Percentiles rank a stretch among this genome's conserved stretches.
Conservation (phyloP, 2,329 filamentous ascomycete genomes). For the Periconia macrospinosa region DNA sequence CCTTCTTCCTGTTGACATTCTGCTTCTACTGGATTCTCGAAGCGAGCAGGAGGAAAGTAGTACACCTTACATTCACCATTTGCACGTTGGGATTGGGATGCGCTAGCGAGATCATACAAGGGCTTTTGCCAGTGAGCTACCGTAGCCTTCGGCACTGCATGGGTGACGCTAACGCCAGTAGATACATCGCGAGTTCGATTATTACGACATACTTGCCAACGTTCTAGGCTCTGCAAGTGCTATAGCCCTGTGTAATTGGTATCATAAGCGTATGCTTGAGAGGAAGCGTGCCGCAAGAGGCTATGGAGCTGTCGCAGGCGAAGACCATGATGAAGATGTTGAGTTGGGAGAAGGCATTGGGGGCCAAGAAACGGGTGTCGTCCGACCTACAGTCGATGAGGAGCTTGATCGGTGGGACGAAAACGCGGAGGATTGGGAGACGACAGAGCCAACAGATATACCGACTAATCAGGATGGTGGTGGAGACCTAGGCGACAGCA, state of each 20-base stretch:
- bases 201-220: slow-evolving; percentile 87
- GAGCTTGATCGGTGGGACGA: slow-evolving; percentile 95
- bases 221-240: slow-evolving; percentile 74
- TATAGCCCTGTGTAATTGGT: slow-evolving; percentile 79
- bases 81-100: slow-evolving; percentile 74
- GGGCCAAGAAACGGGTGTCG: slow-evolving; percentile 67
- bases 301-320: slow-evolving; percentile 70
- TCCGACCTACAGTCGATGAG: slow-evolving; percentile 62
- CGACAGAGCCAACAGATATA: slow-evolving; percentile 50
- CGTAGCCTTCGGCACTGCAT: not conserved
- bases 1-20: slow-evolving; percentile 86
- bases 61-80: slow-evolving; percentile 79
- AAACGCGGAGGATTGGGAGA: slow-evolving; percentile 72
- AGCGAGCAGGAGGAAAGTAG: slow-evolving; percentile 78
- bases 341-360: slow-evolving; percentile 69
- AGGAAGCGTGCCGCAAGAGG: slow-evolving; percentile 73
- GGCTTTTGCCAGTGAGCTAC: slow-evolving; percentile 60
- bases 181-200: slow-evolving; percentile 65
- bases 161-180: slow-evolving; percentile 19
- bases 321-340: slow-evolving; percentile 60
- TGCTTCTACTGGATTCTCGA: slow-evolving; percentile 97
- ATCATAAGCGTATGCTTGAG: slow-evolving; percentile 94
- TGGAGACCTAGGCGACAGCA: slow-evolving; percentile 36
- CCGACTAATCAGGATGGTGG: slow-evolving; percentile 30
- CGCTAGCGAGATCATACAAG: slow-evolving; percentile 76